Base-by-base conservation (phyloP, 2,329 filamentous ascomycete genomes). In the Juglanconis oblonga region DNA sequence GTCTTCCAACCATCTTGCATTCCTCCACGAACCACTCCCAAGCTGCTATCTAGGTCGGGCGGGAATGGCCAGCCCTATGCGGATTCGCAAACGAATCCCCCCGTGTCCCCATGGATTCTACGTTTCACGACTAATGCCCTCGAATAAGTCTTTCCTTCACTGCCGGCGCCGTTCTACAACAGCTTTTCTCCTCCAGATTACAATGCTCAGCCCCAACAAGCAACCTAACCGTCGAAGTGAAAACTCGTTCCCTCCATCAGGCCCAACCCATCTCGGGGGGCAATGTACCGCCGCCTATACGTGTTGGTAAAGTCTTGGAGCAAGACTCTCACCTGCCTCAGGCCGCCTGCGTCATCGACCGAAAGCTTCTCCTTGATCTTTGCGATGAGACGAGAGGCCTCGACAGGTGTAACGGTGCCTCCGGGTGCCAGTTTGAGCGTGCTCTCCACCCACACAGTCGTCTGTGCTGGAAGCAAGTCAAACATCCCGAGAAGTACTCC, bases 241-340 rank as follows among this genome's bases (percentile, higher is more conserved):
- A 98, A 98, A 65, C 90, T 86, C 29, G 89, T 87, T 31, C 92
- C 92, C 76, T 97, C 92, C 60, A 98, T 78, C 70, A 92, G 84
- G 3, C 94, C 94, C 47, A 98, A 79, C 1, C 94, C 94, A 71
- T 98, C 94, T 62, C 94, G 81, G 6, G 95, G 95, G n/a, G 95
- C 94, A 51, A 99, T 91, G 70, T 99, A 97, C 64, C 96, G 85
- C 70, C 96, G 84, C 54, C 96, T 87, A 74, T 99, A 99, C 35
- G 88, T 91, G 72, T 94, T 96, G 31, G 95, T 98, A 72, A 99
- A 99, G 75, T 99, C 96, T 76, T 98, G 95, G 59, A 99, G 81
- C 38, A 97, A 81, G 32, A 85, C 87, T 42, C 94, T 85, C 57
- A 97, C 92, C 76, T 92, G 92, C 61, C 92, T 83, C 47, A 91